Base-by-base conservation (phyloP, 106 monocot genomes). In the Dendrobium officinale region DNA sequence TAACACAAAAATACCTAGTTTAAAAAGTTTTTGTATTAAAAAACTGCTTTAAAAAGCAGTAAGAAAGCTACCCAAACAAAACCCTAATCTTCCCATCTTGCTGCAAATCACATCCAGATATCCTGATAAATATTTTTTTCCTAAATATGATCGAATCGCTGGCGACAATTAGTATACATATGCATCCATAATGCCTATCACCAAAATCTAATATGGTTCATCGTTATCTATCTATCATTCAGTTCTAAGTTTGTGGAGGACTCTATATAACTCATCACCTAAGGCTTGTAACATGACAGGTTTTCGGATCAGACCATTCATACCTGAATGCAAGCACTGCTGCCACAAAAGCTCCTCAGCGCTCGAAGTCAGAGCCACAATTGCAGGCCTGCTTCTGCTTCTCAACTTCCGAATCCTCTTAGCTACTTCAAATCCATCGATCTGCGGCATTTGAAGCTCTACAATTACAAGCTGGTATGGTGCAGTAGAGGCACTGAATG, bases 261-360 rank as follows among this genome's bases (percentile, higher is more conserved):
- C 81, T 42, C 90, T 86, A 55, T 73, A 77, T 10, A 93, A 77
- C 81, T 93, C 92, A 20, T 93, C 92, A 64, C 81, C 72, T 61
- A 93, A 79, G 11, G 82, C 81, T 22, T 82, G 81, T 19, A 88
- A 54, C 45, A 59, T 80, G 11, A 93, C 79, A 1, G 92, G 92
- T 75, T 90, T 93, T 11, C 81, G 80, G n/a, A 93, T 80, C 77
- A 93, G 13, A 11, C 92, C 90, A 31, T 85, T 86, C 75, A 93
- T 90, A 26, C 92, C 92, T 4, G 77, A 55, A 31, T 85, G 90
- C 54, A 86, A 51, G 79, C 92, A 93, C 45, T 64, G 82, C 77
- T 90, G 88, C 92, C 90, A 86, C 1, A 82, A 27, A 16, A 79
- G 81, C 9, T 89, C 92, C 37, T 82, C 86, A 0, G 83, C 55